Evolutionary conservation across 306 rosid species (phyloP), one percentile per base, ranked within the genome.

Genomic region (Senna tora): DNA sequence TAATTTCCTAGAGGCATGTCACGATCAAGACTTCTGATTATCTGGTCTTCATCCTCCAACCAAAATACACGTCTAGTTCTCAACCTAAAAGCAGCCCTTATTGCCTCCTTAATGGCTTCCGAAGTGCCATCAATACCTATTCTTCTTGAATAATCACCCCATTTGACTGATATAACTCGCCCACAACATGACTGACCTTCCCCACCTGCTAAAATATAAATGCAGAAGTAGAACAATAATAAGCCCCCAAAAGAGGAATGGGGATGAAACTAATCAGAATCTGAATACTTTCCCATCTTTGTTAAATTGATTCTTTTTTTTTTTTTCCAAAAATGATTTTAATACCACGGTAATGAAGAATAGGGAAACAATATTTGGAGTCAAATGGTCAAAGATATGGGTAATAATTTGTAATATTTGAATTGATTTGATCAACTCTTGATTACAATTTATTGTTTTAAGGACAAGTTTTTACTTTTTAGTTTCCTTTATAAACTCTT

Each of bases 31-130:
- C 98, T 86, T 81, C 95, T 84, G 78, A 94, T 84, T 57, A 94
- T 85, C 75, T 91, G 96, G 47, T 91, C 94, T 79, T 94, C 98
- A 80, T 89, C 98, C 85, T 94, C 97, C 85, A 94, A 87, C 98
- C 98, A 94, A 80, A 94, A 91, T 25, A 94, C 81, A 6, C 97
- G 98, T 69, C 74, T 91, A 43, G 97, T 94, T 86, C 98, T 91
- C 87, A 91, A 67, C 85, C 96, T 75, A 82, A 94, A 94, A 30
- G 97, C 96, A 13, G 91, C 92, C 74, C 86, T 94, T 43, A 94
- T 82, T 47, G 97, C 96, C 75, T 91, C 98, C 75, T 89, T 94
- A 84, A 94, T 94, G 77, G 97, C 97, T 67, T 91, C 96, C 15
- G 96, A 75, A 15, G 91, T 79, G 60, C 97, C 98, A 28, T 94